A percentile compares a stretch with the other conserved stretches of the same genome.
These are phyloP conservation scores for Aristolochia californica DNA, from an alignment of 164 flowering plant species.

Conservation along the genomic window DNA sequence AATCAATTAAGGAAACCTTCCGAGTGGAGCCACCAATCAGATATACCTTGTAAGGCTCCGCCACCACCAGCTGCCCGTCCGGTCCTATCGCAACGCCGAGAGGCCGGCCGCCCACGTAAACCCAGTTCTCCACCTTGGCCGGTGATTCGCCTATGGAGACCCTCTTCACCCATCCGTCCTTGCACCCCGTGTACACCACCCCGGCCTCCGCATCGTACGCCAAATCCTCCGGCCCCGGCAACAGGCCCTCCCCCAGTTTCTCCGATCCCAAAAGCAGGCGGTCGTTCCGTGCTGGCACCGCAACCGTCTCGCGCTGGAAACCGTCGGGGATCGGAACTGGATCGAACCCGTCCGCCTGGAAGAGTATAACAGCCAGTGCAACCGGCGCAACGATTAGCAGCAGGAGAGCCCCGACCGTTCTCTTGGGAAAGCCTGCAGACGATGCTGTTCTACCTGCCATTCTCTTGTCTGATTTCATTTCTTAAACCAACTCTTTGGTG, in stretches of 20 bases:
- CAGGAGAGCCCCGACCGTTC: too few species aligned
- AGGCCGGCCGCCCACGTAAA: constrained; percentile 53
- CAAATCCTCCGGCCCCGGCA: constrained; percentile 67
- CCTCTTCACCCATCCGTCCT: constrained; percentile 75
- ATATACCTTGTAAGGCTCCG: constrained; percentile 58
- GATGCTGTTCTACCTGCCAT: too few species aligned
- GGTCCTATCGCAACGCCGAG: constrained; percentile 48
- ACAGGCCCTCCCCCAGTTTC: constrained; percentile 32
- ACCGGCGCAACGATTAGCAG: constrained; percentile 15
- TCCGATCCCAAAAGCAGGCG: constrained; percentile 31
- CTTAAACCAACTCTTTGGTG: too few species aligned
- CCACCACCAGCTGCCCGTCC: constrained; percentile 36
- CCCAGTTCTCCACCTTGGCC: constrained; percentile 37
- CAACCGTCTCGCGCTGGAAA: constrained; percentile 2
- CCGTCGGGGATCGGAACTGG: constrained; percentile 38
- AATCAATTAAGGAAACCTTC: too few species aligned
- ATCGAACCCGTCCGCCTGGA: constrained; percentile 40
- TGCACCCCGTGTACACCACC: constrained; percentile 49
- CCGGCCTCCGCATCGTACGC: constrained; percentile 36
- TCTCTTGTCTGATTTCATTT: too few species aligned
- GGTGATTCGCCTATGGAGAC: constrained; percentile 29
- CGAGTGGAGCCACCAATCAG: too few species aligned
- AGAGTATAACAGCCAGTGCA: constrained; percentile 18
- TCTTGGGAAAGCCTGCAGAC: too few species aligned
- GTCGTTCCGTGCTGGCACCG: constrained; percentile 21